Base-by-base conservation (phyloP, 164 flowering plant genomes). In the Hamamelis virginiana region DNA sequence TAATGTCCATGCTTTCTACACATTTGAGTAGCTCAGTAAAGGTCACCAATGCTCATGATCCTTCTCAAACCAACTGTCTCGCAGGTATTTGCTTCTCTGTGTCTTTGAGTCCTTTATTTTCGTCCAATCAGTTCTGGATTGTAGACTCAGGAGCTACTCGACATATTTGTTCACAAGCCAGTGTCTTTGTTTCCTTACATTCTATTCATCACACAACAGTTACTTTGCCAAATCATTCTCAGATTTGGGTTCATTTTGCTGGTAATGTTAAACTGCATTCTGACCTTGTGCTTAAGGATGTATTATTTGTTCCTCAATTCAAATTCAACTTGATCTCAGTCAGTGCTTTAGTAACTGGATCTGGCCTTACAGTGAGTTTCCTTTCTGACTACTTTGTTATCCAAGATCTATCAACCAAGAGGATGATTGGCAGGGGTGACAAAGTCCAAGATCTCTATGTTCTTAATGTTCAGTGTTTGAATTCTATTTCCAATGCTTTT, bases 371-470 rank as follows among this genome's bases (percentile, higher is more conserved):
- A 50, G 56, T 64, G 21, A 46, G 14, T 25, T 64, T 61, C 41
- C 46, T 47, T 25, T 43, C 38, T 48, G 38, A 47, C 25, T 47
- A 1, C 41, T 47, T 64, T 27, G 11, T 47, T 14, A 64, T 64
- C 18, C 22, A 64, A 25, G 57, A 64, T 9, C 22, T 27, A 9
- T 11, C 14, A 38, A 64, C 44, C 67, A 14, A 64, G 67, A 47
- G 23, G 56, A 15, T 48, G 56, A 63, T 45, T 63, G 28, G 52
- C 16, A 45, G 51, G 51, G 66, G 66, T 63, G 52, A 63, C 16
- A 22, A 45, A 13, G 27, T 45, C 8, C 22, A 45, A 45, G 52
- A 27, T n/a, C 16, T 63, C 0, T 63, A 43, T 22, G 9, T 63
- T n/a, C 52, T 63, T 19, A 0, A 63, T 57, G 15, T 13, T 21